Base-by-base conservation (phyloP, 768 basidiomycete species). In the Phaeotremella skinneri region DNA sequence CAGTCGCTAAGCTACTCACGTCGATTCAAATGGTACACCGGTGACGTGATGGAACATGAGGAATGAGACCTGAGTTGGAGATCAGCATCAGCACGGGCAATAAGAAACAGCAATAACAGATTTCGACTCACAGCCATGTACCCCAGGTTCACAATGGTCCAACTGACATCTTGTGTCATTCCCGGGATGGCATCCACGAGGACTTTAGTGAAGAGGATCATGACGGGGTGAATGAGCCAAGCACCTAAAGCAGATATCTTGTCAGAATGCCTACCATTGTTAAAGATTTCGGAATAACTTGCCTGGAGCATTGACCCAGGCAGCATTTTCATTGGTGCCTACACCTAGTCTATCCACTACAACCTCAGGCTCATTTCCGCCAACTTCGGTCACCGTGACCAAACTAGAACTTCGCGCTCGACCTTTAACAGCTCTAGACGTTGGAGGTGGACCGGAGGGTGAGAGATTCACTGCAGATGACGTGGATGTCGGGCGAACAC, bases 31-130 rank as follows among this genome's bases (percentile, higher is more conserved):
- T 6, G 94, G 94, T 42, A 94, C 91, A 54, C 94, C 94, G 7
- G 92, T 97, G 50, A 92, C 91, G 83, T 90, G 91, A 75, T 98
- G 94, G 81, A 98, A 98, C 89, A 98, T 93, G 62, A 97, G 82
- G 79, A 94, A 98, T 11, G 92, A 90, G n/a, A 91, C 75, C 93
- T 94, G 68, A 17, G 27, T 31, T 32, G 30, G 39, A 2, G 55
- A 30, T 14, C 26, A 26, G 21, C 51, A 41, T 5, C 31, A 37
- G 37, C 27, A 31, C n/a, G 25, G 9, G 21, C 43, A 45, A 7
- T 7, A 45, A 45, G 16, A 17, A 56, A 4, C 20, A 52, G 50
- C 27, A 25, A 32, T n/a, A 3, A 41, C 14, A 53, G 14, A 53
- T n/a, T 4, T 41, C 3, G n/a, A 82, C 90, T 62, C 75, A 97